Evolutionary conservation across 495 filamentous ascomycete genomes (phyloP).

Genomic region (Xanthoparmelia taractica): DNA sequence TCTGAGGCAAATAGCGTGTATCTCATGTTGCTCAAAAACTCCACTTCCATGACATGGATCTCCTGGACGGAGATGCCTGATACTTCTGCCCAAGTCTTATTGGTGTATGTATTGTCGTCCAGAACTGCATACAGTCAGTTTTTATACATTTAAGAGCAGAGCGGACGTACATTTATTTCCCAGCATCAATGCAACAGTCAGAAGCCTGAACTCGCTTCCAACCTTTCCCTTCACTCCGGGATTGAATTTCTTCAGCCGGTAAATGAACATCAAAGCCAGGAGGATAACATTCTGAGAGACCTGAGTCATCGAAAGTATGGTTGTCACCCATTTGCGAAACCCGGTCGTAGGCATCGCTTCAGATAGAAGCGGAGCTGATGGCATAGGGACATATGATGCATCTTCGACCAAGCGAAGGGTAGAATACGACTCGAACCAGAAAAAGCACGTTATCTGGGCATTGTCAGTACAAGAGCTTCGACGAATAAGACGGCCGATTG

Average conservation of each 20-base stretch:
- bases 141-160: background rate
- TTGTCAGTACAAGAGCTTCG: conserved; percentile 9
- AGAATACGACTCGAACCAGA: conserved; percentile 93
- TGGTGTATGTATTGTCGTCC: conserved; percentile 98
- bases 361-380: conserved; percentile 49
- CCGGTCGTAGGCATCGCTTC: conserved; percentile 70
- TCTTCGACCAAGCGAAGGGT: conserved; percentile 68
- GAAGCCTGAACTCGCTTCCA: conserved; percentile 89
- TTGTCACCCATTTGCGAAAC: conserved; percentile 91
- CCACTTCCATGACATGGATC: conserved; percentile 99
- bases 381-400: conserved; percentile 39
- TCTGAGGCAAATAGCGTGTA: conserved; percentile 84
- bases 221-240: conserved; percentile 78
- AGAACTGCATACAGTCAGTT: conserved; percentile 53
- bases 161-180: conserved; percentile 83
- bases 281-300: conserved; percentile 95
- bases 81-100: conserved; percentile 99
- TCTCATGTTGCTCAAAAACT: conserved; percentile 97
- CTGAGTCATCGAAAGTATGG: conserved; percentile 86
- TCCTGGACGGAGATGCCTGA: conserved; percentile 90
- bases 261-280: conserved; percentile 85
- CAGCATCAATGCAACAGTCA: conserved; percentile 95
- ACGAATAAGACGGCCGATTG: background rate
- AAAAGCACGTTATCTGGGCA: conserved; percentile 82
- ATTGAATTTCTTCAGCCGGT: conserved; percentile 84